Percentiles rank a stretch among this genome's conserved stretches.
phyloP scores from a whole-genome alignment of 768 basidiomycete species.

The Tricholoma terreum region DNA sequence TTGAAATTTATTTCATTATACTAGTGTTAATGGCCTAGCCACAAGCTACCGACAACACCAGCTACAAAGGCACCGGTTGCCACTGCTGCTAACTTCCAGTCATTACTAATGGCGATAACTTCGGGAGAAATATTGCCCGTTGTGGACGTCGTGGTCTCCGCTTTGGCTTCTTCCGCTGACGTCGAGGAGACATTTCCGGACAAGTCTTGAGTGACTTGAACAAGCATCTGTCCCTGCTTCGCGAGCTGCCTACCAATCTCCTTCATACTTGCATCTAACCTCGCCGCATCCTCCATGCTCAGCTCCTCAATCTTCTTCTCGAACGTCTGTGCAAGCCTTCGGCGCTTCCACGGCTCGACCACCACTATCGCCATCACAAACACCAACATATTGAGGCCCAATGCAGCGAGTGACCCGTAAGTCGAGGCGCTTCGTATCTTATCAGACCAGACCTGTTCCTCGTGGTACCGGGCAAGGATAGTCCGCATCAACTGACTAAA shows the following conservation, averaged over 20 bases:
- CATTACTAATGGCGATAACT: not conserved
- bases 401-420: constrained; percentile 83
- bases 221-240: constrained; percentile 33
- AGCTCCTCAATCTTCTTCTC: constrained; percentile 79
- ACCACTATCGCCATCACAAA: constrained; percentile 87
- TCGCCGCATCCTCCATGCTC: constrained; percentile 48
- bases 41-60: constrained; percentile 30
- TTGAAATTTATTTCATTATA: constrained; percentile 1
- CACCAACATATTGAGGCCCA: constrained; percentile 85
- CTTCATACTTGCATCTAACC: constrained; percentile 46
- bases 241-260: constrained; percentile 48
- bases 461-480: constrained; percentile 92
- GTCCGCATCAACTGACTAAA: constrained; percentile 85
- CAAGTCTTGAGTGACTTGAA: constrained; percentile 12
- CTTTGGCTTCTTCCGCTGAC: constrained; percentile 2
- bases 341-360: constrained; percentile 97
- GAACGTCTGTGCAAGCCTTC: constrained; percentile 81
- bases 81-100: constrained; percentile 24
- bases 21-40: constrained; percentile 25
- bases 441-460: constrained; percentile 99
- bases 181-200: constrained; percentile 4
- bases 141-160: not conserved
- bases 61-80: constrained; percentile 35
- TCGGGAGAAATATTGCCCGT: not conserved
- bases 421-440: constrained; percentile 96